These are phyloP conservation scores for Serpula lacrymans DNA, from an alignment of 768 basidiomycete genomes.

Conservation along the genomic window DNA sequence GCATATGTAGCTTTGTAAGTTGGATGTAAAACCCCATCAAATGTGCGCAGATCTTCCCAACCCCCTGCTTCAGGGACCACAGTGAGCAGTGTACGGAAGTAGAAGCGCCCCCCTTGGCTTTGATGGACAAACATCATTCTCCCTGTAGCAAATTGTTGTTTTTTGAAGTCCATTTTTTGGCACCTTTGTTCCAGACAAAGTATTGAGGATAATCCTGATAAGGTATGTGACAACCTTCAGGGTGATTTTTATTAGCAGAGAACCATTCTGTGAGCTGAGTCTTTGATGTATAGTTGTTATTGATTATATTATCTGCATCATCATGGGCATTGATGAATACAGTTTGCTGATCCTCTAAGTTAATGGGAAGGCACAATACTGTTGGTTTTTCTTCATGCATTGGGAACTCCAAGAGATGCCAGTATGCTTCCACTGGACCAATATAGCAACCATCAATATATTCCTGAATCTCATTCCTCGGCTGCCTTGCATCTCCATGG, in stretches of 20 bases:
- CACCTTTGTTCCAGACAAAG: conserved; percentile 22
- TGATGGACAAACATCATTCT: conserved; percentile 32
- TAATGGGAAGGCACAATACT: conserved; percentile 40
- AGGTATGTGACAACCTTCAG: no score
- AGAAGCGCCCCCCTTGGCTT: conserved; percentile 34
- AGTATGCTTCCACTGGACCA: conserved; percentile 31
- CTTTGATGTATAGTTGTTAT: conserved; percentile 9
- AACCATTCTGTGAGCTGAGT: conserved; percentile 31
- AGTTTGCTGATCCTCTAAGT: conserved; percentile 34
- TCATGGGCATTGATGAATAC: conserved; percentile 34
- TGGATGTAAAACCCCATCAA: no score
- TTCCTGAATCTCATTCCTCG: conserved; percentile 30
- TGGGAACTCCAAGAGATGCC: conserved; percentile 30
- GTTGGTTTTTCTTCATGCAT: conserved; percentile 33
- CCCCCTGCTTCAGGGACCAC: no score
- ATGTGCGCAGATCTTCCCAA: no score
- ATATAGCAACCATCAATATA: conserved; percentile 39
- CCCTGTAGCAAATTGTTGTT: conserved; percentile 24
- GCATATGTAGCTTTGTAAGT: no score
- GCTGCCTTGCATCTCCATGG: conserved; percentile 26
- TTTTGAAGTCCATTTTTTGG: conserved; percentile 19
- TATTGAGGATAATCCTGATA: conserved; percentile 33
- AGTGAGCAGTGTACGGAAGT: conserved; percentile 37
- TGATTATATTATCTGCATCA: conserved; percentile 20
- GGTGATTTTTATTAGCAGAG: conserved; percentile 24